Evolutionary conservation across 305 asterid species (phyloP), one percentile per base, ranked within the genome.

Genomic region (Rubia balearica): DNA sequence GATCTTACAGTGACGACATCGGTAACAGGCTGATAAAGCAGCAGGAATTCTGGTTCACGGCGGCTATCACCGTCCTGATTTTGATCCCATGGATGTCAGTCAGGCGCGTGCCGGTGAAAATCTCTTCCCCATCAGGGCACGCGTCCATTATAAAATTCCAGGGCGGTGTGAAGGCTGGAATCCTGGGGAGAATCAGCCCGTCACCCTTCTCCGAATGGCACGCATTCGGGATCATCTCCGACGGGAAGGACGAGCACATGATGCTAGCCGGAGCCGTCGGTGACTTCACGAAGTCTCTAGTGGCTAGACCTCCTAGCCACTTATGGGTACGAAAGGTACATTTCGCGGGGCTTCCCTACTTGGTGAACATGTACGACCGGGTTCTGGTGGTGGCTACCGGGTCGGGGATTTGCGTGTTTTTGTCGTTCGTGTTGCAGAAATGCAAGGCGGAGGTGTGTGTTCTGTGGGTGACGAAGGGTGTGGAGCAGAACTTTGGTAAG

Each of bases 191-290:
- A 30, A 87, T 87, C 43, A 87, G 92, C 76, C 92, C 88, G 2
- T 85, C 90, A 0, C 92, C 92, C 0, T 68, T 82, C 6, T 87
- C 90, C 0, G 92, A 87, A 53, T 87, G 92, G 92, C 92, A 87
- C 57, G 92, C 92, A 0, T 87, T 87, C 57, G 90, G 92, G 4
- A 87, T 87, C 0, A 85, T 87, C 3, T 87, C 92, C 0, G 88
- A 87, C 57, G 81, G 81, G 11, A 79, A 85, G 53, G 68, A 66
- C 0, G 85, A 81, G 5, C 92, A 87, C 79, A 82, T 82, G 90
- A 87, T 87, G 85, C 77, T 87, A 0, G 92, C 92, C 5, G 92
- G 92, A 48, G 90, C 90, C 0, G 90, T 87, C 8, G 90, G 92
- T 2, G 92, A 87, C 74, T 87, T 85, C 69, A 87, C 92, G 1